Evolutionary conservation across 257 asterid genomes (phyloP).

Genomic region (Penstemon newberryi): DNA sequence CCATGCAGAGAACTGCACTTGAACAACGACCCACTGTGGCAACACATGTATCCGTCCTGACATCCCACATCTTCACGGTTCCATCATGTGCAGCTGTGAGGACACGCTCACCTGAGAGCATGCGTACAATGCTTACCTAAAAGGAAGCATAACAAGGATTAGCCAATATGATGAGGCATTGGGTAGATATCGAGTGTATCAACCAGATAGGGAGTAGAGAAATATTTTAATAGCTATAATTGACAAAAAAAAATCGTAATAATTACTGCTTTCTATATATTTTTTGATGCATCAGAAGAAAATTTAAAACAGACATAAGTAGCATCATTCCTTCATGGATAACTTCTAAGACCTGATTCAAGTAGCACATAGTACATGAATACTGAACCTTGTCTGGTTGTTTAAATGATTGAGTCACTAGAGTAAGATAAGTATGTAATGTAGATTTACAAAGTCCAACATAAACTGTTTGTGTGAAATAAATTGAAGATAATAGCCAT

Average conservation of each 20-base stretch:
- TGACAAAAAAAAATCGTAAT: background rate
- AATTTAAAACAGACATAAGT: background rate
- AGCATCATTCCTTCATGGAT: background rate
- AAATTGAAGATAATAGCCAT: too few species aligned
- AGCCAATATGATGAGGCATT: conserved; percentile 1
- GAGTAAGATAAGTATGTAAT: too few species aligned
- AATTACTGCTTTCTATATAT: too few species aligned
- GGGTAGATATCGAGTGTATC: background rate
- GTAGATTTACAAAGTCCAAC: too few species aligned
- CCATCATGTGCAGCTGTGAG: conserved; percentile 98
- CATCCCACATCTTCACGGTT: conserved; percentile 99
- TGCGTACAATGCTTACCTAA: conserved; percentile 87
- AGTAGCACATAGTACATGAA: background rate
- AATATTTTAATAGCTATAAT: conserved; percentile 1
- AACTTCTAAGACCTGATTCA: background rate
- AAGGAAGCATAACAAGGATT: conserved; percentile 32
- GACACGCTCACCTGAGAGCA: conserved; percentile 98
- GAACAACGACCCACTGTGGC: conserved; percentile 95
- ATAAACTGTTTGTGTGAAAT: too few species aligned
- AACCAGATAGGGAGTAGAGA: conserved; percentile 6
- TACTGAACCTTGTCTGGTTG: background rate
- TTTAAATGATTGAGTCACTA: too few species aligned
- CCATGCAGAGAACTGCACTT: conserved; percentile 93
- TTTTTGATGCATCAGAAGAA: background rate
- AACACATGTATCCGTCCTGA: conserved; percentile 95